Conservation (phyloP, 306 rosid species). For the Geum urbanum region DNA sequence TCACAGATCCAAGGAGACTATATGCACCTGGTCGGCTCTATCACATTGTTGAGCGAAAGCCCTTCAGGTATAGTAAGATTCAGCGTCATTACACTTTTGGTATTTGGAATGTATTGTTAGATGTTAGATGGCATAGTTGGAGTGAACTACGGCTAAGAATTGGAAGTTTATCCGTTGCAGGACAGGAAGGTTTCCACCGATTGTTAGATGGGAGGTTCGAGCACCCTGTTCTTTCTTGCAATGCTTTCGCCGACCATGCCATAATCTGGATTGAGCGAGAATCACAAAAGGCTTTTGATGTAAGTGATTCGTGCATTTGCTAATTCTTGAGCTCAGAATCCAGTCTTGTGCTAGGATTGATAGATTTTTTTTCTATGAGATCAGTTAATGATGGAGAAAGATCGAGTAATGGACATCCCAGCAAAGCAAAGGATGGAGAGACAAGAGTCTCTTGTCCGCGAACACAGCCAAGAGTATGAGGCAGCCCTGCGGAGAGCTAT, state of each 20-base stretch:
- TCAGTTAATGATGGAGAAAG: slow-evolving; percentile 72
- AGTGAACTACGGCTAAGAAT: slow-evolving; percentile 23
- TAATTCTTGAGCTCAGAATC: neutral
- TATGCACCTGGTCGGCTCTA: slow-evolving; percentile 97
- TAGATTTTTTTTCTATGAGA: slow-evolving; percentile 12
- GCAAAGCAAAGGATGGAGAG: slow-evolving; percentile 72
- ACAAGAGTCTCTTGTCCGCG: slow-evolving; percentile 49
- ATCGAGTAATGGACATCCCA: slow-evolving; percentile 55
- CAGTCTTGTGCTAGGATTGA: neutral
- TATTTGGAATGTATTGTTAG: neutral
- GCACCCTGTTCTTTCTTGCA: slow-evolving; percentile 87
- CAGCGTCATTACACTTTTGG: slow-evolving; percentile 10
- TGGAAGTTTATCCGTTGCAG: slow-evolving; percentile 42
- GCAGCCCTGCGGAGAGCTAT: slow-evolving; percentile 78
- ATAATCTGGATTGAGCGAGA: slow-evolving; percentile 91
- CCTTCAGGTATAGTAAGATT: slow-evolving; percentile 62
- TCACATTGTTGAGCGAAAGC: slow-evolving; percentile 92
- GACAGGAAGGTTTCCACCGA: slow-evolving; percentile 81
- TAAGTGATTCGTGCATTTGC: slow-evolving; percentile 47
- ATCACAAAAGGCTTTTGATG: slow-evolving; percentile 70
- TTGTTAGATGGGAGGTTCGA: slow-evolving; percentile 97
- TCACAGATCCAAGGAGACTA: slow-evolving; percentile 85
- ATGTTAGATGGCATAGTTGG: neutral
- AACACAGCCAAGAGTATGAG: slow-evolving; percentile 59
- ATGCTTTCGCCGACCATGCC: slow-evolving; percentile 78